Conservation (phyloP, 2,329 filamentous ascomycete genomes). For the Ilyonectria robusta region DNA sequence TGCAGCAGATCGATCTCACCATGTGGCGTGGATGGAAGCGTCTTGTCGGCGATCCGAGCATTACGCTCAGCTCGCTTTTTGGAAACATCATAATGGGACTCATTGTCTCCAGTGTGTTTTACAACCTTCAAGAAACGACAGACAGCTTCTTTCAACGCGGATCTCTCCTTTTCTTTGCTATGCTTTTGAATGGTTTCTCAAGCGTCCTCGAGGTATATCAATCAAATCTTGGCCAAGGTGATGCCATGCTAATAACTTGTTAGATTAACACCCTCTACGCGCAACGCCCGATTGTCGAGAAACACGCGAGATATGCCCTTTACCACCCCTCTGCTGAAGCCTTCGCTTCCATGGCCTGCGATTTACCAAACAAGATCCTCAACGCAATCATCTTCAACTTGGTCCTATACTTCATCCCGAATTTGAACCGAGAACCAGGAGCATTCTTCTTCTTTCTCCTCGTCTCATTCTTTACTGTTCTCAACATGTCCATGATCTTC, state of each 20-base stretch:
- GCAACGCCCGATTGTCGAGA: too few species aligned
- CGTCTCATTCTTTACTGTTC: too few species aligned
- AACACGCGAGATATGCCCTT: too few species aligned
- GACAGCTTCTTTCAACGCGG: constrained; percentile 62
- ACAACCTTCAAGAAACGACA: constrained; percentile 59
- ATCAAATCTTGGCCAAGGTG: background rate
- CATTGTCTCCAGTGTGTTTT: constrained; percentile 68
- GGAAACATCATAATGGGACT: constrained; percentile 64
- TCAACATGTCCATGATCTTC: too few species aligned
- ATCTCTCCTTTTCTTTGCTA: constrained; percentile 64
- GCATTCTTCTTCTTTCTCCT: too few species aligned
- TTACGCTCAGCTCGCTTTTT: constrained; percentile 56
- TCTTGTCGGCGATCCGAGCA: constrained; percentile 53
- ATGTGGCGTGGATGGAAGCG: constrained; percentile 27
- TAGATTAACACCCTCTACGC: constrained; percentile 33
- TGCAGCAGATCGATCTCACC: constrained; percentile 38
- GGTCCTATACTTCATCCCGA: too few species aligned
- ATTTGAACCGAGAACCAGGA: too few species aligned
- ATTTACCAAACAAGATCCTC: too few species aligned
- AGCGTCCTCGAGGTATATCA: constrained; percentile 48
- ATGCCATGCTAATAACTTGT: constrained; percentile 44
- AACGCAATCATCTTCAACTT: too few species aligned
- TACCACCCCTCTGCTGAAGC: too few species aligned
- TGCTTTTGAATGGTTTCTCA: constrained; percentile 65
- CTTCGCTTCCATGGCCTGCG: too few species aligned